Percentiles rank a stretch among this genome's conserved stretches.
Evolutionary conservation across 331 rosid species (phyloP).

Genomic region (Dryas integrifolia): DNA sequence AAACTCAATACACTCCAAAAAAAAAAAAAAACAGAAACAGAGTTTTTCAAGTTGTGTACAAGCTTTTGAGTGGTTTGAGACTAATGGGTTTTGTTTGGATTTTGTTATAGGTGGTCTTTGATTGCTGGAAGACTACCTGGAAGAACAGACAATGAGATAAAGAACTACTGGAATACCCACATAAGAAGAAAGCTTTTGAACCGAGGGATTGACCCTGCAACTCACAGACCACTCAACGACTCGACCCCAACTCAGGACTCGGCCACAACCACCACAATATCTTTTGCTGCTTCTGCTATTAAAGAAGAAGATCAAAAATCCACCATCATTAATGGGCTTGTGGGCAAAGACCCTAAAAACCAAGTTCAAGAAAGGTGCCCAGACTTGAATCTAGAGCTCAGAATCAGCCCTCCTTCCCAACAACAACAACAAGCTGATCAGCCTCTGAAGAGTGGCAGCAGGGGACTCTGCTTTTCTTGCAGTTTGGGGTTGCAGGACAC

Average conservation of each 20-base stretch:
- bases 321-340: slow-evolving; percentile 18
- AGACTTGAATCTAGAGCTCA: slow-evolving; percentile 83
- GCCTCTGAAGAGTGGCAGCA: slow-evolving; percentile 37
- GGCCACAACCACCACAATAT: slow-evolving; percentile 38
- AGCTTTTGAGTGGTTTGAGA: not conserved
- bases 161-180: slow-evolving; percentile 97
- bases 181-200: slow-evolving; percentile 93
- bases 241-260: slow-evolving; percentile 33
- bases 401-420: slow-evolving; percentile 80
- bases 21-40: not conserved
- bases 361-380: slow-evolving; percentile 47
- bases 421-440: slow-evolving; percentile 19
- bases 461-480: slow-evolving; percentile 61
- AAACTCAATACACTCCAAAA: not conserved
- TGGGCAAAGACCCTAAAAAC: slow-evolving; percentile 23
- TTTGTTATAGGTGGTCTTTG: slow-evolving; percentile 69
- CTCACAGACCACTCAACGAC: slow-evolving; percentile 70
- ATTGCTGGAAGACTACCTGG: slow-evolving; percentile 94
- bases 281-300: slow-evolving; percentile 45
- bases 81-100: slow-evolving; percentile 32
- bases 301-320: slow-evolving; percentile 46
- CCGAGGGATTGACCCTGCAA: slow-evolving; percentile 91
- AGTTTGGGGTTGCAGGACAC: slow-evolving; percentile 74
- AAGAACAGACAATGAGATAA: slow-evolving; percentile 95
- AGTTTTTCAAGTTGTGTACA: not conserved